Base-by-base conservation (phyloP, 768 basidiomycete species). In the Suillus bovinus region DNA sequence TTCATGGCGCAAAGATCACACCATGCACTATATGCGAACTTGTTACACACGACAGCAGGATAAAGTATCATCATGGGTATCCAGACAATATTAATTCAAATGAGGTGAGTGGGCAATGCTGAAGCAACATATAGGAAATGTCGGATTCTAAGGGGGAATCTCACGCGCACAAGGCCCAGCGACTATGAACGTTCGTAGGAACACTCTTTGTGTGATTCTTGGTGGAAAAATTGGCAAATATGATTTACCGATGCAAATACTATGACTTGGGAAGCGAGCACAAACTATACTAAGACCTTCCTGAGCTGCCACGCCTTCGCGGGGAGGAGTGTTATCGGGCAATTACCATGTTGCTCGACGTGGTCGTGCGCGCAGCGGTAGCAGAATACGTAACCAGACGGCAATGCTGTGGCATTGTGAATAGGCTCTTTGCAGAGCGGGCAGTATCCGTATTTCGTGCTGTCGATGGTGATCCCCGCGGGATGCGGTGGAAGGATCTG, bases 351-450 rank as follows among this genome's bases (percentile, higher is more conserved):
- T 71, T 84, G 85, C 75, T 91, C 86, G 39, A 96, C 86, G 67
- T 93, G 84, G 63, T 90, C 88, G 78, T 90, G 88, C 60, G 90
- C 91, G 77, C 96, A 97, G 39, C 90, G 86, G 73, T 95, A 98
- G 75, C 95, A 97, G 68, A 93, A 96, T 22, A 96, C 93, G 80
- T 96, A 98, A 58, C 95, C 95, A 47, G 91, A 93, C 16, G 95
- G 93, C 41, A 96, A 75, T 39, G 92, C 90, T 22, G 94, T 96
- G 52, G 95, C 93, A 71, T 97, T 97, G 72, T 85, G 85, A 50
- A 96, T 85, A 60, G 73, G 68, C 47, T 84, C 81, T 49, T 79
- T 80, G 76, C 96, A 98, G 36, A 98, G 76, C 31, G 93, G 91
- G 74, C 96, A 98, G 55, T 80, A 78, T n/a, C 96, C 96, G 71